Percentiles rank a stretch among this genome's conserved stretches.
Evolutionary conservation across 2,329 filamentous ascomycete species (phyloP).

Genomic region (Nemania serpens): DNA sequence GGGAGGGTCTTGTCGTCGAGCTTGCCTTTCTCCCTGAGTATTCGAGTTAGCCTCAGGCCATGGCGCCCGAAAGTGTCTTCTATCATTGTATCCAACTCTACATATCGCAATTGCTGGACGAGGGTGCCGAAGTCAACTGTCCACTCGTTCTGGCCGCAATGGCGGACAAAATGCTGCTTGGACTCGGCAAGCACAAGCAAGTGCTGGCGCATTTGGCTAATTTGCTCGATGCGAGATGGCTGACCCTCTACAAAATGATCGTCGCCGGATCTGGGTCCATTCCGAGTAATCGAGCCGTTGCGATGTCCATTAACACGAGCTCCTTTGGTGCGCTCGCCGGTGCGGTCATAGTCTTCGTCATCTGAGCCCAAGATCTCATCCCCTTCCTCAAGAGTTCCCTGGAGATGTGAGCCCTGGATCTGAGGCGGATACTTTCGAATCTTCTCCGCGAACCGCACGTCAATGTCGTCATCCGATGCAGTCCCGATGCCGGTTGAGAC

Average conservation of each 20-base stretch:
- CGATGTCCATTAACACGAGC: conserved; percentile 38
- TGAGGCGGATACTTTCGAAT: conserved; percentile 47
- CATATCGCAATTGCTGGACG: conserved; percentile 70
- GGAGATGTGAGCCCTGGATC: conserved; percentile 32
- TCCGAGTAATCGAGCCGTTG: conserved; percentile 26
- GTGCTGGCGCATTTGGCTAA: conserved; percentile 71
- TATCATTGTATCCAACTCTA: conserved; percentile 82
- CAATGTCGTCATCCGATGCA: conserved; percentile 45
- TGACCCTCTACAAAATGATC: conserved; percentile 54
- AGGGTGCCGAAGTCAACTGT: conserved; percentile 80
- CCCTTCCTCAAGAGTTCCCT: conserved; percentile 35
- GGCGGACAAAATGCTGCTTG: conserved; percentile 69
- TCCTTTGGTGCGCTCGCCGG: conserved; percentile 32
- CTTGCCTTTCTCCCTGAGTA: conserved; percentile 85
- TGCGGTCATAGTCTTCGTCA: conserved; percentile 45
- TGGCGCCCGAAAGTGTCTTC: conserved; percentile 75
- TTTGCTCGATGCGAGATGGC: conserved; percentile 49
- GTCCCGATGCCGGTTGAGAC: conserved; percentile 63
- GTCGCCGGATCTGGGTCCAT: conserved; percentile 39
- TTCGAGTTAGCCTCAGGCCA: conserved; percentile 81
- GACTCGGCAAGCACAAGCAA: conserved; percentile 74
- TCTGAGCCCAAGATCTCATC: conserved; percentile 41
- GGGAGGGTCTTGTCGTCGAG: conserved; percentile 92
- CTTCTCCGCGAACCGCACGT: conserved; percentile 55
- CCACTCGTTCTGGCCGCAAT: conserved; percentile 75